Percentiles rank a stretch among this genome's conserved stretches.
phyloP scores from a whole-genome alignment of 2,329 filamentous ascomycete genomes.

The Coniochaeta ligniaria region DNA sequence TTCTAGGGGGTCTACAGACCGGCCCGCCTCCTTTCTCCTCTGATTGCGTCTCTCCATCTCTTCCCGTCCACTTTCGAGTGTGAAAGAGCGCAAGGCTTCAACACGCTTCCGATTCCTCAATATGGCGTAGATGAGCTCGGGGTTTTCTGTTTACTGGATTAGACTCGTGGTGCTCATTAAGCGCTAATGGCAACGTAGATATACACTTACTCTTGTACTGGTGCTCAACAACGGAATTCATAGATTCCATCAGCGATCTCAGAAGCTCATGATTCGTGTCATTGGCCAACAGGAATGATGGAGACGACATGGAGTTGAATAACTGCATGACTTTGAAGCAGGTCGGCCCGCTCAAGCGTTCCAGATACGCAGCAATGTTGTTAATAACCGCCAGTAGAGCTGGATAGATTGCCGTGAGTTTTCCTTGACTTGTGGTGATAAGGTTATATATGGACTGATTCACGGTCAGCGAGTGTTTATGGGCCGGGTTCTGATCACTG shows the following conservation, averaged over 20 bases:
- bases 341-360: slow-evolving; percentile 66
- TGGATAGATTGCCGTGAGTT: slow-evolving; percentile 84
- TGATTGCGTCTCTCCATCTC: slow-evolving; percentile 79
- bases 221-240: slow-evolving; percentile 86
- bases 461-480: slow-evolving; percentile 12
- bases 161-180: slow-evolving; percentile 7
- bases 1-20: slow-evolving; percentile 42
- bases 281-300: slow-evolving; percentile 85
- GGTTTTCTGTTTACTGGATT: slow-evolving; percentile 56
- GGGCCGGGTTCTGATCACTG: background rate
- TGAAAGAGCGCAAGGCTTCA: slow-evolving; percentile 79
- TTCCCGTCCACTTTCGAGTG: slow-evolving; percentile 83
- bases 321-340: slow-evolving; percentile 81
- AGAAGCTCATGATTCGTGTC: slow-evolving; percentile 83
- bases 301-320: slow-evolving; percentile 87
- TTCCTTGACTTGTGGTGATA: slow-evolving; percentile 86
- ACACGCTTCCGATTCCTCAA: slow-evolving; percentile 76
- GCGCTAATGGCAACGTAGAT: slow-evolving; percentile 5
- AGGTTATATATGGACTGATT: slow-evolving; percentile 78
- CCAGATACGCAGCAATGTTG: slow-evolving; percentile 81
- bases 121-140: slow-evolving; percentile 72
- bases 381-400: slow-evolving; percentile 87
- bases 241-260: slow-evolving; percentile 74
- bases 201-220: slow-evolving; percentile 62
- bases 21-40: slow-evolving; percentile 56